Percentiles rank a stretch among this genome's conserved stretches.
These are phyloP conservation scores for Zasmidium citrigriseum DNA, from an alignment of 2,329 filamentous ascomycete species.

Conservation along the genomic window DNA sequence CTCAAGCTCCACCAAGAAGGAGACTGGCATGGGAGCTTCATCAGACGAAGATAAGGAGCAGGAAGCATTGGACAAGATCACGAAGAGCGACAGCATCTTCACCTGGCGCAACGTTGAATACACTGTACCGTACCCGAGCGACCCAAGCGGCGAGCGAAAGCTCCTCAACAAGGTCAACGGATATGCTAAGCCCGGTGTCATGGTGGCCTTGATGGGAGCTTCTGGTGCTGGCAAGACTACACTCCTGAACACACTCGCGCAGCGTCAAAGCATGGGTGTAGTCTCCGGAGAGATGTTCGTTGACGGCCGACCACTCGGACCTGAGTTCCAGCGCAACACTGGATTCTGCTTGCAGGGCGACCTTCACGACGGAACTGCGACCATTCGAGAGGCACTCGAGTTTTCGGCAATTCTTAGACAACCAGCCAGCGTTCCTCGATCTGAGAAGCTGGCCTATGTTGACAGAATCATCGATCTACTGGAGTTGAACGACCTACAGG, in stretches of 20 bases:
- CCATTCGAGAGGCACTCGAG: constrained; percentile 67
- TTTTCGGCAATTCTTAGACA: constrained; percentile 69
- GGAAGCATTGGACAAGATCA: constrained; percentile 49
- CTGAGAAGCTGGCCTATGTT: constrained; percentile 68
- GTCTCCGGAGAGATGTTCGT: constrained; percentile 71
- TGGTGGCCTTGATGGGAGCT: constrained; percentile 80
- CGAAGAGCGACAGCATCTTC: constrained; percentile 64
- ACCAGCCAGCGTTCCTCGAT: constrained; percentile 52
- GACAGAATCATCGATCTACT: constrained; percentile 66
- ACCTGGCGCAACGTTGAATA: constrained; percentile 73
- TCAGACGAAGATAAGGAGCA: constrained; percentile 37
- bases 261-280: constrained; percentile 67
- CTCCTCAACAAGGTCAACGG: constrained; percentile 72
- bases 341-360: constrained; percentile 75
- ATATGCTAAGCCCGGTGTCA: constrained; percentile 75
- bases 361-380: constrained; percentile 67
- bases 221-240: constrained; percentile 84
- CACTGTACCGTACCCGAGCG: constrained; percentile 68
- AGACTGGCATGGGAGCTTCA: constrained; percentile 30
- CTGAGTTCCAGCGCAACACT: constrained; percentile 68
- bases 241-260: constrained; percentile 73
- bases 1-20: constrained; percentile 34
- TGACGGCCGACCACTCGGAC: constrained; percentile 62
- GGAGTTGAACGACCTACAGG: constrained; percentile 65
- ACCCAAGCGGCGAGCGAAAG: constrained; percentile 60